Base-by-base conservation (phyloP, 306 rosid genomes). In the Adenanthera pavonina region DNA sequence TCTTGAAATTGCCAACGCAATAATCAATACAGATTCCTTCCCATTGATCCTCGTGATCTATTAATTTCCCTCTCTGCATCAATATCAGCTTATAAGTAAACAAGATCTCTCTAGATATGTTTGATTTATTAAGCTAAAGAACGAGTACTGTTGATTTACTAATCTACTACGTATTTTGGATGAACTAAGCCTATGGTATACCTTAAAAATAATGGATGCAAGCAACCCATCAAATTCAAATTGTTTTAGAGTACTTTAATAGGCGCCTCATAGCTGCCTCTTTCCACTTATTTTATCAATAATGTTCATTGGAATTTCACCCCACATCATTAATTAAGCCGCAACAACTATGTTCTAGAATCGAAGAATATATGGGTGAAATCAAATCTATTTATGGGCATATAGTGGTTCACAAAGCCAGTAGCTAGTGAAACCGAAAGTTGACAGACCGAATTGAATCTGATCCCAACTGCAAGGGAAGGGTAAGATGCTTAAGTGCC, bases 401-500 rank as follows among this genome's bases (percentile, higher is more conserved):
- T 15, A 25, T 0, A 2, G 64, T 57, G 36, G 3, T 56, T 57
- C 78, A 36, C 74, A 62, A 62, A 72, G 74, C 67, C 49, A 72
- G 30, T 25, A 46, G 36, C 9, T 59, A 59, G 65, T 25, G 65
- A 10, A 57, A 81, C 66, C 40, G 74, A 74, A 81, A 74, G 80
- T 73, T 72, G 79, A 80, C 38, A 3, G 36, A 33, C 12, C 57
- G 74, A 81, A 64, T 74, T 81, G 84, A 81, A 81, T 81, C 84
- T 40, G 84, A 80, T 80, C 84, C 79, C 74, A 51, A 2, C 15
- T 13, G 33, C 49, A 79, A 38, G 62, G 71, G 48, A 79, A 54
- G 59, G 59, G 12, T 51, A 43, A 79, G 65, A 80, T 79, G 71
- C 71, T 72, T 59, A 25, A 16, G 36, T 8, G 75, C 78, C 84